These are phyloP conservation scores for Astrocystis sublimbata DNA, from an alignment of 495 filamentous ascomycete species.

Conservation along the genomic window DNA sequence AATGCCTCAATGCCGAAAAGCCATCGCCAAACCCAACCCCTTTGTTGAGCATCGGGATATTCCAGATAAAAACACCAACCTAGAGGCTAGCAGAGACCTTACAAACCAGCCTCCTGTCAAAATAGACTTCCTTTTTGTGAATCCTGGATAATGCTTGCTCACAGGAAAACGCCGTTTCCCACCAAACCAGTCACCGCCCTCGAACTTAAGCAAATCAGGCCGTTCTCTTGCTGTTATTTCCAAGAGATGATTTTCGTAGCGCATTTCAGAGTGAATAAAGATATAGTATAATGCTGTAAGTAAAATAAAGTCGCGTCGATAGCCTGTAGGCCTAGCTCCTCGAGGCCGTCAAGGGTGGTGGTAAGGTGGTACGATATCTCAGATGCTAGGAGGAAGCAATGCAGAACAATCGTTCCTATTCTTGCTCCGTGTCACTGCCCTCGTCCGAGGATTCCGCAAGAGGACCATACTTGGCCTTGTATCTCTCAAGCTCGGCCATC, in stretches of 20 bases:
- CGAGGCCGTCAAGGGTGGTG: conserved; percentile 6
- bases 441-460: conserved; percentile 29
- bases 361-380: conserved; percentile 14
- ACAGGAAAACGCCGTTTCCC: conserved; percentile 16
- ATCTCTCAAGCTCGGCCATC: conserved; percentile 48
- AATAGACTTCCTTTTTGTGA: conserved; percentile 9
- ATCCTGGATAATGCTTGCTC: conserved; percentile 18
- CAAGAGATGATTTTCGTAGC: conserved; percentile 15
- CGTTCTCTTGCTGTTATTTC: neutral
- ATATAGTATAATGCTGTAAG: conserved; percentile 15
- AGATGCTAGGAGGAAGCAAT: neutral
- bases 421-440: conserved; percentile 36
- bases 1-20: conserved; percentile 1
- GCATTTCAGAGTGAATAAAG: conserved; percentile 13
- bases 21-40: conserved; percentile 2
- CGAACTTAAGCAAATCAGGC: conserved; percentile 9
- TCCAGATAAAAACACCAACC: neutral
- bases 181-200: conserved; percentile 6
- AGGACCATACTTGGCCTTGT: conserved; percentile 48
- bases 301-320: neutral
- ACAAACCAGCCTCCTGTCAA: conserved; percentile 3
- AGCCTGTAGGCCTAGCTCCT: neutral
- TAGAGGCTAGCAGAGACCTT: neutral
- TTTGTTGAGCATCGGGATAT: neutral
- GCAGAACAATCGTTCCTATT: conserved; percentile 15